Base-by-base conservation (phyloP, 2,329 filamentous ascomycete genomes). In the Penicillium sp. region DNA sequence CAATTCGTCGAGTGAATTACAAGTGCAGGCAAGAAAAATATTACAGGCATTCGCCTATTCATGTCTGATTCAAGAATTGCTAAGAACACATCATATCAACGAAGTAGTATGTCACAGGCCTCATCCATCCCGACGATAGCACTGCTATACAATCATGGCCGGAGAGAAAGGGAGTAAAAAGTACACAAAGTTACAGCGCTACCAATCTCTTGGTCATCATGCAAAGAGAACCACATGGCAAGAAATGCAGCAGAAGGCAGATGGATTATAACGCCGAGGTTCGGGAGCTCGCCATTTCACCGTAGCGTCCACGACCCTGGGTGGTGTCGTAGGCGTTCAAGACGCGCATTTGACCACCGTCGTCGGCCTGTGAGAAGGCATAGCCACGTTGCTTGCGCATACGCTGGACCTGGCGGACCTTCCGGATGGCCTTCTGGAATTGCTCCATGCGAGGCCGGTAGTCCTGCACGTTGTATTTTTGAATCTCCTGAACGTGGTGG, bases 341-440 rank as follows among this genome's bases (percentile, higher is more conserved):
- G 48, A 98, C 87, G 56, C 91, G 80, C 54, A 91, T 94, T 71
- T 97, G 93, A 19, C 67, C 69, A 57, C 84, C 88, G 68, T 98
- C 93, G 64, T 98, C 93, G 43, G 91, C 94, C 69, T 96, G 90
- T 56, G 88, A 95, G 70, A 98, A 98, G 47, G 93, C 93, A 63
- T 98, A 98, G 21, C 93, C 93, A 60, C 93, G 86, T 72, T 98
- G 93, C 72, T 98, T 98, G 64, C 93, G 88, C 93, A 97, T 98
- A 50, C 93, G 86, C 71, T 97, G 93, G 27, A 97, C 93, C 69
- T 98, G 93, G 36, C 93, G 82, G 37, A 98, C 93, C 72, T 98
- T 98, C 59, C 93, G 86, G 61, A 98, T 97, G 15, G 93, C 93
- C 71, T 98, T 98, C 71, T 98, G 93, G 76, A 98, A 98, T 70